Evolutionary conservation across 805 yeast species (phyloP).

Genomic region (Candida loeiensis): DNA sequence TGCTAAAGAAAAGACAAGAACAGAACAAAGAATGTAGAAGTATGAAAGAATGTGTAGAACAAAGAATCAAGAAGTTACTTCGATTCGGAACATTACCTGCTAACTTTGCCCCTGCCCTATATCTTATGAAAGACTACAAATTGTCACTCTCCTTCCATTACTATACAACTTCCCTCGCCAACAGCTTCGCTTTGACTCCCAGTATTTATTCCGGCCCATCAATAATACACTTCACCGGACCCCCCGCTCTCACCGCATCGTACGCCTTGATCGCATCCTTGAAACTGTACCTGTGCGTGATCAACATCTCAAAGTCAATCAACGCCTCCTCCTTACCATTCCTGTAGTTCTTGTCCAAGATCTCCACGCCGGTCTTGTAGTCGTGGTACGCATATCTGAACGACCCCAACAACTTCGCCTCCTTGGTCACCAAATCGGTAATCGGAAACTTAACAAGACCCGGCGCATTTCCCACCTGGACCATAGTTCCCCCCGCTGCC

Average conservation of each 20-base stretch:
- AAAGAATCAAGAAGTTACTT: background rate
- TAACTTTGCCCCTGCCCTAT: no score
- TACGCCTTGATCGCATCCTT: conserved; percentile 74
- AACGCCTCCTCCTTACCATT: conserved; percentile 37
- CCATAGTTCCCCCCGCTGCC: conserved; percentile 66
- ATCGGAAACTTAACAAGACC: conserved; percentile 71
- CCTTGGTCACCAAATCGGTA: conserved; percentile 63
- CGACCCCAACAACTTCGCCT: conserved; percentile 65
- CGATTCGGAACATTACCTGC: background rate
- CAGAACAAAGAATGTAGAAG: no score
- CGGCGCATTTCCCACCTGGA: conserved; percentile 84
- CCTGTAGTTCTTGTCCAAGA: conserved; percentile 55
- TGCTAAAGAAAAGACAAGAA: no score
- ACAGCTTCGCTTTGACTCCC: background rate
- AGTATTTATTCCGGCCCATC: conserved; percentile 59
- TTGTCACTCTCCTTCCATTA: background rate
- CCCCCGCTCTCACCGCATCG: conserved; percentile 64
- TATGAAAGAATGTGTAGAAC: no score
- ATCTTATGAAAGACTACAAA: no score
- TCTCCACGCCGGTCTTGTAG: conserved; percentile 66
- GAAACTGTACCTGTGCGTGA: conserved; percentile 72
- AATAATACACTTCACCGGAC: conserved; percentile 76
- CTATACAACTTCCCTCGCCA: background rate
- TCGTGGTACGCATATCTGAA: conserved; percentile 81
- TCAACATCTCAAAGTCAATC: conserved; percentile 62